A percentile compares a stretch with the other conserved stretches of the same genome.
These are phyloP conservation scores for Tylopilus sp. DNA, from an alignment of 768 basidiomycete species.

Conservation along the genomic window DNA sequence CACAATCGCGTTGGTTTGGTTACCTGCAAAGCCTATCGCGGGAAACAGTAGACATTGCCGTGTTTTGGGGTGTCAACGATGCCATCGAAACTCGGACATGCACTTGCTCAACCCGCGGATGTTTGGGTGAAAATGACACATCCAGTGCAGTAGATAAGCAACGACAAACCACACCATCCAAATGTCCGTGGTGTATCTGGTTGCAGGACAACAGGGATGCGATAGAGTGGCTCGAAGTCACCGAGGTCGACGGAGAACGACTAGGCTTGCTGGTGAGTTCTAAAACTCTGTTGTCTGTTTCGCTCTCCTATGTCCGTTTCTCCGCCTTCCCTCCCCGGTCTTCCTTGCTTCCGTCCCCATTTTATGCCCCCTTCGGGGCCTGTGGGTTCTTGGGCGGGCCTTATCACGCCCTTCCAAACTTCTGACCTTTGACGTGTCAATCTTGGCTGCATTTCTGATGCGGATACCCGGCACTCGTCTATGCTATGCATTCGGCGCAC, in stretches of 20 bases:
- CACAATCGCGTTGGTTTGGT: conserved; percentile 54
- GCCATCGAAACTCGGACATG: conserved; percentile 16
- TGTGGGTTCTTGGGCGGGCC: conserved; percentile 9
- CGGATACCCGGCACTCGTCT: conserved; percentile 3
- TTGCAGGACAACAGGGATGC: conserved; percentile 30
- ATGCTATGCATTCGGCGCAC: conserved; percentile 3
- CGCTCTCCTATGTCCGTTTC: not conserved
- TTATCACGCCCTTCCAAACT: conserved; percentile 7
- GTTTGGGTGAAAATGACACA: conserved; percentile 4
- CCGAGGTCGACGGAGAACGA: conserved; percentile 30
- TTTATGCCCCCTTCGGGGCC: conserved; percentile 7
- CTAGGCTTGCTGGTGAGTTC: conserved; percentile 27
- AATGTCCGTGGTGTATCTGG: conserved; percentile 20
- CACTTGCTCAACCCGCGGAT: conserved; percentile 16
- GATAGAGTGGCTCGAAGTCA: conserved; percentile 31
- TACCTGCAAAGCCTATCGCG: conserved; percentile 66
- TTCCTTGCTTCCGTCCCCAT: conserved; percentile 11
- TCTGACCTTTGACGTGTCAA: conserved; percentile 4
- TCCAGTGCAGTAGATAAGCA: conserved; percentile 1
- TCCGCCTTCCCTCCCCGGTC: not conserved
- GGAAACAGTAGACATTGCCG: conserved; percentile 49
- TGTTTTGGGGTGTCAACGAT: conserved; percentile 51
- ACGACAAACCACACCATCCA: not conserved
- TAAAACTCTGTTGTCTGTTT: conserved; percentile 6
- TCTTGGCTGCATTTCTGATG: conserved; percentile 14